Percentiles rank a stretch among this genome's conserved stretches.
Evolutionary conservation across 164 flowering plant species (phyloP).

Genomic region (Nelumbo lutea): DNA sequence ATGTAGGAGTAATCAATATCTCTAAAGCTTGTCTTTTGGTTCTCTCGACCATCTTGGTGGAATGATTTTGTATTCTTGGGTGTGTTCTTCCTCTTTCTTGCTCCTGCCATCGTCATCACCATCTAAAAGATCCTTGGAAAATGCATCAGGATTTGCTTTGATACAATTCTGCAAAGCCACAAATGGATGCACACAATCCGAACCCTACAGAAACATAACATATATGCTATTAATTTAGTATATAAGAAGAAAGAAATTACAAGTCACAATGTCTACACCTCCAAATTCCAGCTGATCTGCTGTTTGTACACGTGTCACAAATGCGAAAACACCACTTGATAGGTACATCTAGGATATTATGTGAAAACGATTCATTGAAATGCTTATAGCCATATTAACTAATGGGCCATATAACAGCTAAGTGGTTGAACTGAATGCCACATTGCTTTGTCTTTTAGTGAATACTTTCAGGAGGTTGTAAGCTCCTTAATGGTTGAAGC

Average conservation of each 20-base stretch:
- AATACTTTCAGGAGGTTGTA: too few species aligned
- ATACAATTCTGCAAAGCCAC: slow-evolving; percentile 85
- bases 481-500: too few species aligned
- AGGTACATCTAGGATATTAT: neutral
- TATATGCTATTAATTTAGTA: neutral
- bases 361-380: neutral
- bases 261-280: neutral
- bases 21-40: slow-evolving; percentile 28
- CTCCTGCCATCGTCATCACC: slow-evolving; percentile 45
- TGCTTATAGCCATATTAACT: neutral
- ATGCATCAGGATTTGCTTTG: slow-evolving; percentile 73
- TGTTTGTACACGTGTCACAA: neutral
- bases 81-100: slow-evolving; percentile 34
- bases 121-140: slow-evolving; percentile 58
- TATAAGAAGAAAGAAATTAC: neutral
- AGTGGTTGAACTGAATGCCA: too few species aligned
- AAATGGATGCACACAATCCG: slow-evolving; percentile 84
- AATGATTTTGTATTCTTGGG: slow-evolving; percentile 39
- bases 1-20: neutral
- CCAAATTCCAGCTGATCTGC: neutral
- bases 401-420: too few species aligned
- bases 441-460: too few species aligned
- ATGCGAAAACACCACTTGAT: slow-evolving; percentile 1
- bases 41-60: slow-evolving; percentile 69
- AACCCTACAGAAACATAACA: slow-evolving; percentile 43